These are phyloP conservation scores for Rhododendron williamsianum DNA, from an alignment of 148 eudicot genomes.

Conservation along the genomic window DNA sequence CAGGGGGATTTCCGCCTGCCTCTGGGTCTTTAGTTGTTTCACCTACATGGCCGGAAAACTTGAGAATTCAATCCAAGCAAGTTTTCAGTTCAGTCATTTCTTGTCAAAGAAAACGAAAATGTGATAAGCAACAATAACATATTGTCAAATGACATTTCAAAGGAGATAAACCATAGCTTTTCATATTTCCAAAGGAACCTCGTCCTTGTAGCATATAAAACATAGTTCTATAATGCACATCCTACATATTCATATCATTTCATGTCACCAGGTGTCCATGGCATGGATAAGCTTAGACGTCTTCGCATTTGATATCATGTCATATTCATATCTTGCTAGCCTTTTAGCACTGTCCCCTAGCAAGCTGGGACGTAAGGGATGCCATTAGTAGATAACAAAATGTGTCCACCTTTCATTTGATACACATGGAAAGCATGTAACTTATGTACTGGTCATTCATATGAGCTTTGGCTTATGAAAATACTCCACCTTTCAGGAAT, in stretches of 20 bases:
- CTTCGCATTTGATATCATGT: neutral
- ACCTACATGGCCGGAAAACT: conserved; percentile 43
- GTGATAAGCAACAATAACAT: neutral
- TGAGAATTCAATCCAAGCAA: conserved; percentile 3
- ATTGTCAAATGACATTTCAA: neutral
- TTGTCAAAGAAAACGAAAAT: neutral
- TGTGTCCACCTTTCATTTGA: neutral
- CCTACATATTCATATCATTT: neutral
- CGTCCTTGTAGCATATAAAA: neutral
- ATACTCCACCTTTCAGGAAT: neutral
- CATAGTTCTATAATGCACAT: neutral
- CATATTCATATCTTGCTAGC: neutral
- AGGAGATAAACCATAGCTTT: neutral
- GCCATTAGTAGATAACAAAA: neutral
- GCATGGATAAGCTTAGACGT: neutral
- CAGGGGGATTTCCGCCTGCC: conserved; percentile 29
- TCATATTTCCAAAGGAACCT: neutral
- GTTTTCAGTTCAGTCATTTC: neutral
- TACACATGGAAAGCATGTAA: neutral
- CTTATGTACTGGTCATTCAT: too few relatives aligned
- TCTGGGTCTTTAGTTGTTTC: conserved; percentile 35
- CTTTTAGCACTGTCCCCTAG: neutral
- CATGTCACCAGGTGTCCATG: neutral
- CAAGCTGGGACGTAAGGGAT: neutral
- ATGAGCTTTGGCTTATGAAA: too few relatives aligned